Conservation (phyloP, 768 basidiomycete genomes). For the Lentinula detonsa region DNA sequence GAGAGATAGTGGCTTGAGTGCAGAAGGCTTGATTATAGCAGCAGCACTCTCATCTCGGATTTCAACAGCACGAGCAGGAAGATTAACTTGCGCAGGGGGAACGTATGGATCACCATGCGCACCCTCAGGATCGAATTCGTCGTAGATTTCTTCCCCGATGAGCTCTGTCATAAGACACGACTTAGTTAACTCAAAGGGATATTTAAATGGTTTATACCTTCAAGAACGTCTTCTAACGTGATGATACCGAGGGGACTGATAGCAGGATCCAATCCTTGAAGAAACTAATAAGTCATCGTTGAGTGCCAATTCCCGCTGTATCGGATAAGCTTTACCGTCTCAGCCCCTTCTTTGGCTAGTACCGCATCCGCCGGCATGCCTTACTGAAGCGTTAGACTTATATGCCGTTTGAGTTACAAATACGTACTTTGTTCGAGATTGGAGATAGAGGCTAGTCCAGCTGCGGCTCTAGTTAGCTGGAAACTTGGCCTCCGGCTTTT, state of each 20-base stretch:
- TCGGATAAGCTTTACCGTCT: slow-evolving; percentile 44
- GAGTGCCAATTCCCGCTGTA: not conserved
- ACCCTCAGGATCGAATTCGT: slow-evolving; percentile 82
- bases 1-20: slow-evolving; percentile 34
- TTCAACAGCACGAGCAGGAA: not conserved
- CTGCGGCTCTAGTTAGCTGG: slow-evolving; percentile 32
- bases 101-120: slow-evolving; percentile 46
- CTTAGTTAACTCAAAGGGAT: not conserved
- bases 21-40: slow-evolving; percentile 16
- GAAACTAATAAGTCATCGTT: slow-evolving; percentile 42
- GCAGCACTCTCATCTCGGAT: not conserved
- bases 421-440: slow-evolving; percentile 57
- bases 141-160: slow-evolving; percentile 90
- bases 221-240: slow-evolving; percentile 88
- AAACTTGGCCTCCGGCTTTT: slow-evolving; percentile 29
- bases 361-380: slow-evolving; percentile 84
- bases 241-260: slow-evolving; percentile 88
- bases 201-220: slow-evolving; percentile 42
- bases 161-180: slow-evolving; percentile 46
- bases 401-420: not conserved
- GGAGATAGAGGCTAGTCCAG: slow-evolving; percentile 39
- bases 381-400: not conserved
- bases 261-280: slow-evolving; percentile 76
- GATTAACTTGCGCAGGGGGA: slow-evolving; percentile 13
- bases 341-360: slow-evolving; percentile 64